Base-by-base conservation (phyloP, 768 basidiomycete genomes). In the Suillus weaverae region DNA sequence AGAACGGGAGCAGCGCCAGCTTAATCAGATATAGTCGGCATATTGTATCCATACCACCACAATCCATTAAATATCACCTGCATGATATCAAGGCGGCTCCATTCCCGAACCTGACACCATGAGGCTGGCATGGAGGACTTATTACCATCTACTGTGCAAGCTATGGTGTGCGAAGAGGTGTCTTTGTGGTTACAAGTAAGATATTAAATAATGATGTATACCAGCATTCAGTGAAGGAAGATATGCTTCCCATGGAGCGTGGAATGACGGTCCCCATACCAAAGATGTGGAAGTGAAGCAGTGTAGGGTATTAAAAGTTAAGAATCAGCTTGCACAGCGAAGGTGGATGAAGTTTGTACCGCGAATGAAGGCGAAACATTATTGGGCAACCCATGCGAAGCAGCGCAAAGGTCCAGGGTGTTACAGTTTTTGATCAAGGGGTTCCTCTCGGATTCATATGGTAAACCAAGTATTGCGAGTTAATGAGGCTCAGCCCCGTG, bases 1-100 rank as follows among this genome's bases (percentile, higher is more conserved):
- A 70, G 88, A 90, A 74, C 78, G 86, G 62, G 71, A 43, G 53
- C 76, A 59, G 26, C 57, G 57, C 1, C 57, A 59, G 20, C 26
- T 20, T 59, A 26, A 39, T 30, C 57, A 59, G 57, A 59, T 41
- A 41, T 59, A 59, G 22, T 26, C 8, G 36, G 14, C n/a, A 56
- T 38, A 39, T 30, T 30, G 56, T 38, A 59, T 26, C 13, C 26
- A 41, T 41, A 41, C 38, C 30, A 5, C 39, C 26, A 5, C 53
- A 13, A n/a, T 32, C 20, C 20, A 6, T 59, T 41, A 41, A 30
- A 6, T 39, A 38, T 30, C 38, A 59, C 26, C 26, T 59, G 56
- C 18, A 5, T 39, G 26, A 6, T 11, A 59, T 39, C 10, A 39
- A 18, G 8, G 9, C 56, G 22, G 22, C 9, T 26, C 9, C 16